Evolutionary conservation across 2,329 filamentous ascomycete genomes (phyloP).

Genomic region (Samsoniella hepiali): DNA sequence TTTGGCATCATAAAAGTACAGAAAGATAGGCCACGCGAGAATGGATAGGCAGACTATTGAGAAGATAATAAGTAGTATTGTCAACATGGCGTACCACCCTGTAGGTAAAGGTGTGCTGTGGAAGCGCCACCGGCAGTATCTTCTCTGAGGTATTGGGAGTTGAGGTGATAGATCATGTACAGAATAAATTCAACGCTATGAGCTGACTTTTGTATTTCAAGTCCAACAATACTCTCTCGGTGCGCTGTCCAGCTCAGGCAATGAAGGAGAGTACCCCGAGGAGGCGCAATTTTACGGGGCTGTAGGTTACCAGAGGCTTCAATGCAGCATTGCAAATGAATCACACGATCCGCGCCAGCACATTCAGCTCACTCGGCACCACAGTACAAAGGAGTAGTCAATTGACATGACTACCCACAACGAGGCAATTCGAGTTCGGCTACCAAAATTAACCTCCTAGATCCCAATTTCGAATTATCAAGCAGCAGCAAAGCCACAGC

Average conservation of each 20-base stretch:
- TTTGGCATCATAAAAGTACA: slow-evolving; percentile 34
- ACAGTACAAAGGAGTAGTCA: not conserved
- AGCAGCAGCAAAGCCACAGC: not conserved
- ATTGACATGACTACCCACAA: not conserved
- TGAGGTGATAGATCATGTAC: too few species aligned
- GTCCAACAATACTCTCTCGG: too few species aligned
- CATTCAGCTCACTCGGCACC: too few species aligned
- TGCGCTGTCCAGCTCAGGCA: too few species aligned
- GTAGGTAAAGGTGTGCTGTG: too few species aligned
- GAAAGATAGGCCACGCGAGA: not conserved
- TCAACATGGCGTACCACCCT: not conserved
- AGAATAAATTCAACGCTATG: too few species aligned
- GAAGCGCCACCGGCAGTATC: not conserved
- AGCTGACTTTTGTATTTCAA: too few species aligned
- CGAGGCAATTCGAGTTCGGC: not conserved
- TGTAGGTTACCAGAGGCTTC: too few species aligned
- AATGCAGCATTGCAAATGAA: too few species aligned
- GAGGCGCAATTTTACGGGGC: too few species aligned
- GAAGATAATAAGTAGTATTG: not conserved
- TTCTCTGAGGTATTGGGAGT: not conserved
- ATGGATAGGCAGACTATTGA: not conserved
- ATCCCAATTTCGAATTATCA: not conserved
- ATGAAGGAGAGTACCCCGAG: too few species aligned
- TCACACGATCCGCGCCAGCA: too few species aligned
- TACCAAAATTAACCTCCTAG: not conserved